Base-by-base conservation (phyloP, 75 land plant genomes). In the Pinus taeda region DNA sequence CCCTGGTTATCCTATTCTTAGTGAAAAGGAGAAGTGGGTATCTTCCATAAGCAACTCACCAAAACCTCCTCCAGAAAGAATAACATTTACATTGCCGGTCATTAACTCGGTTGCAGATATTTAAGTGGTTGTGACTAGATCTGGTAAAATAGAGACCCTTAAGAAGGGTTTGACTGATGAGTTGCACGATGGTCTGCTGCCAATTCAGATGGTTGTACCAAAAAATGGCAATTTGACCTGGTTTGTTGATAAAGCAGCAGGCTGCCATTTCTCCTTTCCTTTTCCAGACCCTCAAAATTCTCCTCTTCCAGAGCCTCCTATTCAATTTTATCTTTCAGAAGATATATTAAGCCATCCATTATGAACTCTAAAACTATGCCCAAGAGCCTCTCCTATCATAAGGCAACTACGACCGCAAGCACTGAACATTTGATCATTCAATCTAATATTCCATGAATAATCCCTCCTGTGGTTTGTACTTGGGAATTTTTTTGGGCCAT, bases 101-200 rank as follows among this genome's bases (percentile, higher is more conserved):
- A 89, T 95, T 81, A 95, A 95, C 82, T 89, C 93, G n/a, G 93
- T 96, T 17, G 79, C 93, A 36, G 82, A 93, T 76, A 89, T 95
- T 57, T 90, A 83, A 8, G 69, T 95, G 36, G 89, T 93, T 22
- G 90, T 77, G 15, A 77, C 86, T 33, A 96, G 93, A 33, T 77
- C 83, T 33, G 79, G 81, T 81, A 93, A 91, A 76, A 92, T 91
- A 29, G 89, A 86, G 36, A 81, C 93, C 53, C 80, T 87, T 11
- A 83, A 87, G 18, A 75, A 77, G 57, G 98, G 82, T 0, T 81
- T 93, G 24, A 84, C 76, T 45, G 79, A 81, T 39, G 26, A 60
- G n/a, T 78, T 58, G 18, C 76, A 80, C 37, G 81, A 81, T 6
- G 78, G 81, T 18, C 59, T 85, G 67, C 73, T 90, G 29, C 95